Evolutionary conservation across 768 basidiomycete genomes (phyloP), one percentile per base, ranked within the genome.

Genomic region (Mycena capillaripes): DNA sequence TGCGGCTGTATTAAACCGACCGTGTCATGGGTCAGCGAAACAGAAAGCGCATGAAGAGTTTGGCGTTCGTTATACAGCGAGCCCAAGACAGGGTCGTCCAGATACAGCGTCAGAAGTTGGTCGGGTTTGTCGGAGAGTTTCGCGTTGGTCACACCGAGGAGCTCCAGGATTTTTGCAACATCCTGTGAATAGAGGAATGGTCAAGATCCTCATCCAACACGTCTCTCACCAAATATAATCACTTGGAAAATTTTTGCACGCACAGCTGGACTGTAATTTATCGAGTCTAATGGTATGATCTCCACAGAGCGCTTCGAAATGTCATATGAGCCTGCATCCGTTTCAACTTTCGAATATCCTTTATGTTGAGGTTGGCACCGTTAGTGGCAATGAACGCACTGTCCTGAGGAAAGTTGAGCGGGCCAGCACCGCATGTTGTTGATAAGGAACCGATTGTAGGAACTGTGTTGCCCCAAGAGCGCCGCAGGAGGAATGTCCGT

Each of bases 201-300:
- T 29, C 27, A 44, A 57, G 50, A 16, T 52, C 64, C 29, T 66
- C 64, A 17, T 66, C 64, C 38, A 66, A 36, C 3, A 66, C 50
- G 34, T 66, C 53, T 14, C 44, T 61, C 23, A 19, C 60, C 60
- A 21, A 61, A 61, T 19, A 61, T 14, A 5, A 44, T 61, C 42
- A 61, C 60, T 44, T 61, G 21, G 14, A 46, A 19, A n/a, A 17
- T 25, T 0, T 46, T 3, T 38, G 27, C 21, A 61, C 2, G 30
- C 46, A 6, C 8, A 3, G 25, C 14, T 12, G 27, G 3, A 9
- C 50, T 11, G 3, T 11, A 52, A 3, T 29, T 52, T 4, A 5
- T 5, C 14, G 11, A 2, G 5, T 52, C 25, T 25, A 8, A 27
- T 52, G 50, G 50, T 52, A 29, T 23, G 50, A 29, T 52, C 50